Percentiles rank a stretch among this genome's conserved stretches.
Evolutionary conservation across 2,329 filamentous ascomycete species (phyloP).

Genomic region (Penicillium paneum): DNA sequence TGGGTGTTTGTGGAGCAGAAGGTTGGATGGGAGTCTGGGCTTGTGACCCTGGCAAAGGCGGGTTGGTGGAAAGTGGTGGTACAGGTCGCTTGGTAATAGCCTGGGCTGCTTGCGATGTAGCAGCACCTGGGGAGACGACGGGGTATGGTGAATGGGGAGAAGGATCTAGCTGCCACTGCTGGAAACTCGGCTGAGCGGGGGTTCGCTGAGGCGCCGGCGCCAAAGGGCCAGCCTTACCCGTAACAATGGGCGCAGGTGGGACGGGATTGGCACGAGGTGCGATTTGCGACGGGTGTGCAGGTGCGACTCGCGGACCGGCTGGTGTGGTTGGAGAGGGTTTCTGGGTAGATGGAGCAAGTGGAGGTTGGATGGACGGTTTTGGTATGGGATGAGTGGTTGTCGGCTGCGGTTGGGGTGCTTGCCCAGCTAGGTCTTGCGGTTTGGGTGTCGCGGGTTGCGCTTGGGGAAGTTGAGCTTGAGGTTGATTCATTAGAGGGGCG

Average conservation of each 20-base stretch:
- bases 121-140: constrained; percentile 21
- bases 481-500: constrained; percentile 5
- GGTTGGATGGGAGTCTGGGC: constrained; percentile 17
- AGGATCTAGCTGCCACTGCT: constrained; percentile 38
- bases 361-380: constrained; percentile 22
- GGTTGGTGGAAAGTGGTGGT: constrained; percentile 20
- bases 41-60: constrained; percentile 15
- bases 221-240: constrained; percentile 18
- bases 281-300: constrained; percentile 27
- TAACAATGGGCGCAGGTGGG: constrained; percentile 12
- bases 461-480: constrained; percentile 5
- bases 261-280: constrained; percentile 19
- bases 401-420: constrained; percentile 15
- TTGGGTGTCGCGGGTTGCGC: constrained; percentile 12
- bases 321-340: constrained; percentile 20
- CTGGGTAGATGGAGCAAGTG: constrained; percentile 18
- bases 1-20: constrained; percentile 30
- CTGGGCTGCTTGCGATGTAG: constrained; percentile 16
- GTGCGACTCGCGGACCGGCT: constrained; percentile 13
- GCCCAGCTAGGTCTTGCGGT: constrained; percentile 9
- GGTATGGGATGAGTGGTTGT: constrained; percentile 20
- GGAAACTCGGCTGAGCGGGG: constrained; percentile 33
- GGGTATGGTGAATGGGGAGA: constrained; percentile 32
- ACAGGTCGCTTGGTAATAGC: constrained; percentile 19
- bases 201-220: constrained; percentile 19